phyloP scores from a whole-genome alignment of 768 basidiomycete species.

The Leucosporidium creatinivorum region DNA sequence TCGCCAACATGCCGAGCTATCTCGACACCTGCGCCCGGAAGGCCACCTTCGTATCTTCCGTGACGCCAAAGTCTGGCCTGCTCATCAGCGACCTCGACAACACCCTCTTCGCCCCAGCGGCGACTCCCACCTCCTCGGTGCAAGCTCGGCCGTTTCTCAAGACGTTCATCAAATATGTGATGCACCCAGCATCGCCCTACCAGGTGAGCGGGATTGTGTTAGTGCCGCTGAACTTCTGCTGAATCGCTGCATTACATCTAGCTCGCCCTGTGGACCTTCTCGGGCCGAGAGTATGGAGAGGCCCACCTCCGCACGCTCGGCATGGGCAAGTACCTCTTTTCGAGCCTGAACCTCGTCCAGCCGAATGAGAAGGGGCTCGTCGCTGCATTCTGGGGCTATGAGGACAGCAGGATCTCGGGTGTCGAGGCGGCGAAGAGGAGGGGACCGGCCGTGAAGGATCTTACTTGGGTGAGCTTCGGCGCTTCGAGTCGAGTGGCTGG shows the following conservation, averaged over 20 bases:
- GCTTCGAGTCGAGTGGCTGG: not conserved
- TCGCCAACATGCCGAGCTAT: too few relatives aligned
- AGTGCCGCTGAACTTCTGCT: not conserved
- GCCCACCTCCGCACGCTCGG: slow-evolving; percentile 16
- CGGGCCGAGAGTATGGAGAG: slow-evolving; percentile 1
- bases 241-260: not conserved
- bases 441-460: slow-evolving; percentile 14
- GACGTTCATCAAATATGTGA: slow-evolving; percentile 25
- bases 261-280: not conserved
- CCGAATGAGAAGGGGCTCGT: not conserved
- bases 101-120: slow-evolving; percentile 18
- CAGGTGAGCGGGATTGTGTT: slow-evolving; percentile 1
- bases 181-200: slow-evolving; percentile 13
- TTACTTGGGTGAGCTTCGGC: slow-evolving; percentile 14
- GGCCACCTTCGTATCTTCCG: not conserved
- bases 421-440: not conserved
- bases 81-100: slow-evolving; percentile 28
- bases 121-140: slow-evolving; percentile 2
- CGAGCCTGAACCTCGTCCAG: not conserved
- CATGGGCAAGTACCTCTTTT: too few relatives aligned
- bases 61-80: slow-evolving; percentile 1
- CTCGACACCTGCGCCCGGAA: too few relatives aligned
- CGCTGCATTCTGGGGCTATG: slow-evolving; percentile 17
- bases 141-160: slow-evolving; percentile 20
- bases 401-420: slow-evolving; percentile 16